Conservation (phyloP, 192 early-diverging fungal genomes). For the Coemansia sp. region DNA sequence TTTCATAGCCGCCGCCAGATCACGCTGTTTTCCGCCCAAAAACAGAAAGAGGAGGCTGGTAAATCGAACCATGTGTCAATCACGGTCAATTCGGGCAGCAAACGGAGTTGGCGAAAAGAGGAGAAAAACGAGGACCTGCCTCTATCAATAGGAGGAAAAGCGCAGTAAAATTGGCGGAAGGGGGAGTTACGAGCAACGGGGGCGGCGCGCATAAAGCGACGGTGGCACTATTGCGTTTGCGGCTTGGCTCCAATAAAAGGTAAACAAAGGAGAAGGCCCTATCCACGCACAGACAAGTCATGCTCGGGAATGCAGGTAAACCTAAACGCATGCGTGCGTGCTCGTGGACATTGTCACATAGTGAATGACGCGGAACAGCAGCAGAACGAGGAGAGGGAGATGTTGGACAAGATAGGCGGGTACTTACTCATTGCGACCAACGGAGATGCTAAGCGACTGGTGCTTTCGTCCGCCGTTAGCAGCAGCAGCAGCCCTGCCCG, state of each 20-base stretch:
- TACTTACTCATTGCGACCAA: slow-evolving; percentile 48
- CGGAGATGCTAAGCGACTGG: slow-evolving; percentile 50
- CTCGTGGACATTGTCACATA: neutral
- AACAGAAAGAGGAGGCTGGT: slow-evolving; percentile 1
- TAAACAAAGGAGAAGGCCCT: slow-evolving; percentile 6
- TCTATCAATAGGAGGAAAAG: neutral
- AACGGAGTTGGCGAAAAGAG: neutral
- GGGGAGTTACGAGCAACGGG: slow-evolving; percentile 27
- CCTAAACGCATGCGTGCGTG: neutral
- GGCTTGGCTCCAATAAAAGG: slow-evolving; percentile 2
- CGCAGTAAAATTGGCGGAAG: slow-evolving; percentile 5
- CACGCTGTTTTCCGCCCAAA: slow-evolving; percentile 11
- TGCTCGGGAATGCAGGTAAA: neutral
- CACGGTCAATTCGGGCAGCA: slow-evolving; percentile 6
- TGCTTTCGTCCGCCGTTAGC: slow-evolving; percentile 22
- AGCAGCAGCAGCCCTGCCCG: slow-evolving; percentile 12
- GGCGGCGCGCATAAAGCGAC: slow-evolving; percentile 44
- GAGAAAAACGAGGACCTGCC: neutral
- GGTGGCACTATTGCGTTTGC: slow-evolving; percentile 3
- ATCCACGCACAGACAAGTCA: slow-evolving; percentile 4
- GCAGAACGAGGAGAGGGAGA: neutral
- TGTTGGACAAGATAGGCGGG: neutral
- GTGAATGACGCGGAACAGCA: neutral
- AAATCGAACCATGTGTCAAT: slow-evolving; percentile 10
- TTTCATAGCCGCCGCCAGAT: slow-evolving; percentile 21